A percentile compares a stretch with the other conserved stretches of the same genome.
Conservation (phyloP, 331 rosid species). For the Quercus phellos region DNA sequence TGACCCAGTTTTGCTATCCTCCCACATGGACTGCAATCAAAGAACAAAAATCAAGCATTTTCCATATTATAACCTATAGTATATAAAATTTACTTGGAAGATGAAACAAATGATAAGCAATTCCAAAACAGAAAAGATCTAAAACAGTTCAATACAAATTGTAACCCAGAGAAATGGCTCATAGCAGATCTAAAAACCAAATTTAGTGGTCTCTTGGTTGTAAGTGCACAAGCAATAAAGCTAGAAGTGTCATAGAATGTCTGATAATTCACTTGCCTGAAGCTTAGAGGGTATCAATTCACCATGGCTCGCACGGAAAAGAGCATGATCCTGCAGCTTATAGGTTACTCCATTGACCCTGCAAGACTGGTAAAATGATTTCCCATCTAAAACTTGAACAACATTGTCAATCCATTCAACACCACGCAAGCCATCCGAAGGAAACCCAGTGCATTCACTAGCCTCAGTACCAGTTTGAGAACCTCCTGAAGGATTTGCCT, state of each 20-base stretch:
- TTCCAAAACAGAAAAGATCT: neutral
- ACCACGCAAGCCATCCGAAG: conserved; percentile 41
- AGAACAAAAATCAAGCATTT: conserved; percentile 8
- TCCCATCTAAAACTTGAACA: conserved; percentile 36
- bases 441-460: conserved; percentile 28
- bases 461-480: conserved; percentile 34
- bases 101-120: conserved; percentile 17
- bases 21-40: conserved; percentile 79
- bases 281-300: conserved; percentile 63
- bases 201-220: neutral
- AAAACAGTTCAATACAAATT: neutral
- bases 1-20: conserved; percentile 58
- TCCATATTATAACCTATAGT: conserved; percentile 7
- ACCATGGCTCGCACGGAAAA: conserved; percentile 48
- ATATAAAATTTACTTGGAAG: conserved; percentile 1
- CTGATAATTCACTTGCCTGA: conserved; percentile 55
- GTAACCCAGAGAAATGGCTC: neutral
- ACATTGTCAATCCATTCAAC: conserved; percentile 72
- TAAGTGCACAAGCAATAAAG: conserved; percentile 12
- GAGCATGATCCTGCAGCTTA: conserved; percentile 60
- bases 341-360: conserved; percentile 57
- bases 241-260: conserved; percentile 13
- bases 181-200: neutral
- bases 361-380: conserved; percentile 56
- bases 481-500: conserved; percentile 30